A percentile compares a stretch with the other conserved stretches of the same genome.
These are phyloP conservation scores for Trifolium subterraneum DNA, from an alignment of 306 rosid species.

Conservation along the genomic window DNA sequence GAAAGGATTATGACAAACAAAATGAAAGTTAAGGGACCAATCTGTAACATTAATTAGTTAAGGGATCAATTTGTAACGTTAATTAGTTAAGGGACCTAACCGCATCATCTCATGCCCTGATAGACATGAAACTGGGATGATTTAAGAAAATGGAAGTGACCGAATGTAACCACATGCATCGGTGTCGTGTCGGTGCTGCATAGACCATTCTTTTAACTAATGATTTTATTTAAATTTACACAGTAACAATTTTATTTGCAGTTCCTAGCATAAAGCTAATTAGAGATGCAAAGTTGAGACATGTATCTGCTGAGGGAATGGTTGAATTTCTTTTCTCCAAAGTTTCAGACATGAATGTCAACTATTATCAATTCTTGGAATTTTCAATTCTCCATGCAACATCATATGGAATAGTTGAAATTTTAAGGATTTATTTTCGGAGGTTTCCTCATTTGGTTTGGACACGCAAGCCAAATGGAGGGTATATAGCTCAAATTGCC, in stretches of 20 bases:
- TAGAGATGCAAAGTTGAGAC: constrained; percentile 56
- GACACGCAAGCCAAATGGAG: constrained; percentile 43
- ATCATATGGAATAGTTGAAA: constrained; percentile 55
- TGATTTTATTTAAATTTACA: not conserved
- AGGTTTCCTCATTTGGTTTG: constrained; percentile 58
- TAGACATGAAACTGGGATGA: no score
- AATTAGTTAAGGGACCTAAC: no score
- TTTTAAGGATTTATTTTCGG: constrained; percentile 45
- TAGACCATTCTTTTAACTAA: constrained; percentile 21
- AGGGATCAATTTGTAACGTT: no score
- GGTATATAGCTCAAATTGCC: constrained; percentile 45
- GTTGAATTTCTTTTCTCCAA: constrained; percentile 46
- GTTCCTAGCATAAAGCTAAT: constrained; percentile 50
- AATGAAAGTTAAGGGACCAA: no score
- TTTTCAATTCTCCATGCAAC: no score
- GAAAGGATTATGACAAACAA: no score
- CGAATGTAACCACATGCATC: not conserved
- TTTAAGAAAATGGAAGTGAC: not conserved
- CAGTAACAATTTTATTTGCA: constrained; percentile 42
- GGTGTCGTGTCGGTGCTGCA: not conserved
- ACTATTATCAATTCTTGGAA: constrained; percentile 32
- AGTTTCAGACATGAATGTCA: no score
- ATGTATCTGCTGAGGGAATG: constrained; percentile 48
- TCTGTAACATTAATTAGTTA: no score
- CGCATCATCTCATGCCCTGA: not conserved